phyloP scores from a whole-genome alignment of 495 filamentous ascomycete species.

The Chaetomium tenue region DNA sequence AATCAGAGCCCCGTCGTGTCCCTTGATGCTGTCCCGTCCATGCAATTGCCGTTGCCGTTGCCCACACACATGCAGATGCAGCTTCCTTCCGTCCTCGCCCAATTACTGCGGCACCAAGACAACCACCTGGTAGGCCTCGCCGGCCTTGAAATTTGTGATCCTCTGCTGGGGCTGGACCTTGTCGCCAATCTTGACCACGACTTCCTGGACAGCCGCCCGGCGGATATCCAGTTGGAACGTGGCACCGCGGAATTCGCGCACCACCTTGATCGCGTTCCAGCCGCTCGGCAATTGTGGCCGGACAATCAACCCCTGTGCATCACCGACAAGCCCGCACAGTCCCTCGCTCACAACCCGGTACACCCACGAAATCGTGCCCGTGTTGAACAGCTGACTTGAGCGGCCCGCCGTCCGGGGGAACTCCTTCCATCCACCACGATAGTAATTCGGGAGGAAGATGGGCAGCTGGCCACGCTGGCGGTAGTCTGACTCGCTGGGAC shows the following conservation, averaged over 20 bases:
- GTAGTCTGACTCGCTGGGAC: conserved; percentile 52
- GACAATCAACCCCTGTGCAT: conserved; percentile 45
- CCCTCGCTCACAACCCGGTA: conserved; percentile 56
- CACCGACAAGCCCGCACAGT: conserved; percentile 53
- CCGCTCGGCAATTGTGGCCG: conserved; percentile 50
- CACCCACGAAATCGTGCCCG: conserved; percentile 55
- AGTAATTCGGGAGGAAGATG: conserved; percentile 58
- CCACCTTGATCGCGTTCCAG: conserved; percentile 51
- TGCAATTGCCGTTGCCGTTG: not conserved
- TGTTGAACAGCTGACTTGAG: conserved; percentile 57
- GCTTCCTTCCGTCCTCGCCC: too few relatives aligned
- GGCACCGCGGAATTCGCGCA: conserved; percentile 50
- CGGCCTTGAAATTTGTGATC: conserved; percentile 41
- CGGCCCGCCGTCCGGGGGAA: conserved; percentile 54
- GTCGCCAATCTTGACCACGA: conserved; percentile 40
- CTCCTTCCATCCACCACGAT: conserved; percentile 51
- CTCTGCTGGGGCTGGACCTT: conserved; percentile 38
- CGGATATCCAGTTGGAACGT: conserved; percentile 50
- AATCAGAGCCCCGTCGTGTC: not conserved
- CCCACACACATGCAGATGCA: too few relatives aligned
- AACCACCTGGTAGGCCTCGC: conserved; percentile 43
- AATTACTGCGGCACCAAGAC: conserved; percentile 39
- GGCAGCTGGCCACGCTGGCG: conserved; percentile 54
- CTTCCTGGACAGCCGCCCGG: conserved; percentile 43
- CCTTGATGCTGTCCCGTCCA: not conserved